Percentiles rank a stretch among this genome's conserved stretches.
Evolutionary conservation across 1,284 basidiomycete genomes (phyloP).

Genomic region (Meira miltonrushii): DNA sequence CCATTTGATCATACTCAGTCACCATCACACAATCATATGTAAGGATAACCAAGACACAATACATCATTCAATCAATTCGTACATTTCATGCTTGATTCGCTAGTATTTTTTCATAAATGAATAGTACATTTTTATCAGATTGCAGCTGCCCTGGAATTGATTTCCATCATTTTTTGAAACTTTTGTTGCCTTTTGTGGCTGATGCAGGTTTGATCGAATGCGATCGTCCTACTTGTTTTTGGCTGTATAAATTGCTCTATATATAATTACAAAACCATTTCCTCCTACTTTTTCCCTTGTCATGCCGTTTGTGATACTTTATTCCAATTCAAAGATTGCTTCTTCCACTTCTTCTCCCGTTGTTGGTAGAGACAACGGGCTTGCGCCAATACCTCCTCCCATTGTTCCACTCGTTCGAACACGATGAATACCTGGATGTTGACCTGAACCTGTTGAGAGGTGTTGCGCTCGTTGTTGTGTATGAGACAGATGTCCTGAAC

Average conservation of each 20-base stretch:
- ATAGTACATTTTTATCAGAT: too few species aligned
- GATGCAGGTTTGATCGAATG: too few species aligned
- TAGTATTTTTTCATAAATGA: too few species aligned
- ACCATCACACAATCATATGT: too few species aligned
- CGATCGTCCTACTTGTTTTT: too few species aligned
- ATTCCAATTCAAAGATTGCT: slow-evolving; percentile 50
- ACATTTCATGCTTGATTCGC: too few species aligned
- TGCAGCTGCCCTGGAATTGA: too few species aligned
- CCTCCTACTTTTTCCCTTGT: not conserved
- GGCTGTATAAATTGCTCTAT: not conserved
- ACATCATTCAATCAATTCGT: too few species aligned
- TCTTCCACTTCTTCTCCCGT: slow-evolving; percentile 37
- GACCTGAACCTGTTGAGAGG: not conserved
- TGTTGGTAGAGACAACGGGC: slow-evolving; percentile 32
- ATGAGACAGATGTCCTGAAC: not conserved
- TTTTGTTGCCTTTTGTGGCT: too few species aligned
- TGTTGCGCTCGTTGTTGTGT: not conserved
- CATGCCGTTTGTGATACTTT: not conserved
- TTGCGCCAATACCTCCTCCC: slow-evolving; percentile 15
- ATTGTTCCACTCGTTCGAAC: slow-evolving; percentile 8
- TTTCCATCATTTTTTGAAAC: too few species aligned
- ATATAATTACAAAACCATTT: not conserved
- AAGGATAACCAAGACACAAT: too few species aligned
- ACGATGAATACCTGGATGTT: slow-evolving; percentile 25
- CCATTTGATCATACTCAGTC: not conserved